Base-by-base conservation (phyloP, 2,329 filamentous ascomycete genomes). In the Monosporascus sp. region DNA sequence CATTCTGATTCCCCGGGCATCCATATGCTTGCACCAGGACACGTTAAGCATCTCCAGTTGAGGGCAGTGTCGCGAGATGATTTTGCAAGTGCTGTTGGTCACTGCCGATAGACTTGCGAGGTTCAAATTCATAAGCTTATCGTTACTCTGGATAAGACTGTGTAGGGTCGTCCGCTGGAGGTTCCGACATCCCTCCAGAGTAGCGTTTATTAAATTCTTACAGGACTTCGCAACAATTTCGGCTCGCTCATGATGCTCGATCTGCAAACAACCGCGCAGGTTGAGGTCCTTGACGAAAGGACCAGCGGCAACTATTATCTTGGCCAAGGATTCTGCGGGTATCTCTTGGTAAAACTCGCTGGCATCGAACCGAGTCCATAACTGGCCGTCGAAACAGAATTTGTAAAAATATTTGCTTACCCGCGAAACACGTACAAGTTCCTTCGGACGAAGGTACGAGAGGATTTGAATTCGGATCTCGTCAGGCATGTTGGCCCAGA, bases 261-360 rank as follows among this genome's bases (percentile, higher is more conserved):
- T 79, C 68, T 97, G 94, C 37, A 96, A 82, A 67, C 93, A 99
- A 26, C 94, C 94, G 61, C 93, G 78, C 3, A 99, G 79, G 64
- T 97, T 97, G 51, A 99, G 78, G 62, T 96, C 85, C 61, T 89
- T 89, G 51, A 97, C 85, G 63, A 97, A 99, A 0, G 93, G 90
- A 0, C 93, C 94, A 1, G 91, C 91, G 3, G 85, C 80, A 1
- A 85, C 83, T 65, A 97, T 91, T 57, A 97, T 91, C 64, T 88
- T 91, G 52, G 91, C 84, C 48, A 99, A 74, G 1, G 89, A 89
- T 58, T 89, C 85, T 22, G 88, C 89, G 0, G 93, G 87, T 59
- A 97, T 97, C 50, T 91, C 83, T 58, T 81, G 82, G 67, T 97
- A 97, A 70, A 93, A 97, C 49, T 89, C 85, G 7, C 91, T 87